Evolutionary conservation across 257 asterid genomes (phyloP), one percentile per base, ranked within the genome.

Genomic region (Solanum etuberosum): DNA sequence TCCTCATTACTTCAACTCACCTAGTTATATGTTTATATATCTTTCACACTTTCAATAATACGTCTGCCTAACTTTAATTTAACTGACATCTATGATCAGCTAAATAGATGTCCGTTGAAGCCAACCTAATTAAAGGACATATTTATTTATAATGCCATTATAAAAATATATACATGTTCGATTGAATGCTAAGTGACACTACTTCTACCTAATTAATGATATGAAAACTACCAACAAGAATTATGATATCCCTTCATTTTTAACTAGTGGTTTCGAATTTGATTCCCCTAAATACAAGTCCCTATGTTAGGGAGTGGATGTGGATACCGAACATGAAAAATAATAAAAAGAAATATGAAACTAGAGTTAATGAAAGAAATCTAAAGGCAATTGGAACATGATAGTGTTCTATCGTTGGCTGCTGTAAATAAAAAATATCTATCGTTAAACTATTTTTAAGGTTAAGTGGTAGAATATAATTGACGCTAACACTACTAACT

Each of bases 231-330:
- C 3, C 6, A 31, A 70, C 7, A 15, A 32, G 1, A 1, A 0
- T 71, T 71, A 5, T 34, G 0, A 1, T 18, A 54, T 3, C 18
- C 2, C 2, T 54, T 18, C 1, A 54, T 18, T 54, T 3, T 54
- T 54, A 54, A 54, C 0, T 0, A 54, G 0, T 0, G 0, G 0
- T 54, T 54, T 54, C 1, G 0, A 3, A 18, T 54, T 54, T 3
- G n/a, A 20, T 6, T 54, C 4, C 9, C 10, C 9, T 18, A 7
- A 0, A 7, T 54, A 54, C 23, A 46, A 46, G 57, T 46, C 57
- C 15, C 57, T 14, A 14, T 46, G 14, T 0, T 46, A 46, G 57
- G 57, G 57, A 46, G 57, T 14, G 57, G 57, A 46, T 46, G 7
- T 46, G 57, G 57, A 0, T 46, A 46, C 20, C 54, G 18, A 13